phyloP scores from a whole-genome alignment of 2,329 filamentous ascomycete species.

The Phaeosphaeriaceae sp. region DNA sequence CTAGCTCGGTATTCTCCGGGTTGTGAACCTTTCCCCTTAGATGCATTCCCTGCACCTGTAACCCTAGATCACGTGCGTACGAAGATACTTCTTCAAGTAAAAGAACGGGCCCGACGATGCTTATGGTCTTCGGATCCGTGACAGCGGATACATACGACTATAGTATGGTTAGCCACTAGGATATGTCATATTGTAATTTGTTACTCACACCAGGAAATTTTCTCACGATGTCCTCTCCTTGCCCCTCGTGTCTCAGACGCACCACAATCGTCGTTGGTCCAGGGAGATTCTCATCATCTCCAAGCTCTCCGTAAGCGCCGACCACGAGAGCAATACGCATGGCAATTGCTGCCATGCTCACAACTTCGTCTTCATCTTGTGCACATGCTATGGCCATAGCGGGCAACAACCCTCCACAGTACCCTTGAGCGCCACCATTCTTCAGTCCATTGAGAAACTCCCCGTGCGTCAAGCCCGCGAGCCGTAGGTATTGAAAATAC shows the following conservation, averaged over 20 bases:
- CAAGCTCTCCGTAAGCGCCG: slow-evolving; percentile 18
- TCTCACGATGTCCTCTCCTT: slow-evolving; percentile 22
- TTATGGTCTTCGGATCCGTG: slow-evolving; percentile 30
- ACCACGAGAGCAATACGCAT: slow-evolving; percentile 18
- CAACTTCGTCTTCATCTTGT: slow-evolving; percentile 19
- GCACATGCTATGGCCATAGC: slow-evolving; percentile 20
- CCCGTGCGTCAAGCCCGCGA: slow-evolving; percentile 14
- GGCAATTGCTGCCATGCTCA: slow-evolving; percentile 13
- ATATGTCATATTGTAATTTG: background rate
- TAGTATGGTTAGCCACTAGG: slow-evolving; percentile 7
- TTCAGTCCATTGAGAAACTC: slow-evolving; percentile 12
- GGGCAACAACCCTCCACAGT: too few species aligned
- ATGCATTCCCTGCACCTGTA: slow-evolving; percentile 22
- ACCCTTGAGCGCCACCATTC: slow-evolving; percentile 24
- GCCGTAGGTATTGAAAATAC: slow-evolving; percentile 27
- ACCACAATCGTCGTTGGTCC: slow-evolving; percentile 26
- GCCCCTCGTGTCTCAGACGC: slow-evolving; percentile 17
- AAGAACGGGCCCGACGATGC: slow-evolving; percentile 21
- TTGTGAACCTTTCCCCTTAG: slow-evolving; percentile 30
- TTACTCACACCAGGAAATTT: slow-evolving; percentile 23
- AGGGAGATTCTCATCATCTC: slow-evolving; percentile 17
- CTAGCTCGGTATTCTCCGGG: slow-evolving; percentile 26
- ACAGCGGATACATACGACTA: slow-evolving; percentile 28
- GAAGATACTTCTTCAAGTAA: slow-evolving; percentile 18
- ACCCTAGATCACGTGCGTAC: slow-evolving; percentile 14